phyloP scores from a whole-genome alignment of 1,139 yeast genomes.

The Pichia sp. region DNA sequence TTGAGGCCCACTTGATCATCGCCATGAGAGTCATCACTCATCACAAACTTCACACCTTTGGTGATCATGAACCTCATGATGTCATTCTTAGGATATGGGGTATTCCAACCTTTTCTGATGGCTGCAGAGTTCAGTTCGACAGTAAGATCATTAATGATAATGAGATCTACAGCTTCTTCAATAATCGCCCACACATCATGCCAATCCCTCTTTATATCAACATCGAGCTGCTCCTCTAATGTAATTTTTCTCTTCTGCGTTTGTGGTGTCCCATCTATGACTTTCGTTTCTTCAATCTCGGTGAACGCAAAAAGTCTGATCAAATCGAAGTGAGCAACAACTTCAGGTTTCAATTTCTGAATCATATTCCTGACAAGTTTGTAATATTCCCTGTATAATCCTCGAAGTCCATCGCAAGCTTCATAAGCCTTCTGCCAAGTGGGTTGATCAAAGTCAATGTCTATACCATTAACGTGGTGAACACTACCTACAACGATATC shows the following conservation, averaged over 20 bases:
- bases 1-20: slow-evolving; percentile 75
- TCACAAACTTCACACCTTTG: slow-evolving; percentile 61
- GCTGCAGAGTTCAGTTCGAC: slow-evolving; percentile 89
- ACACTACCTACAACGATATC: slow-evolving; percentile 84
- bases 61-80: slow-evolving; percentile 44
- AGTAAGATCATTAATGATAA: slow-evolving; percentile 55
- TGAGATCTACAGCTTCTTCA: slow-evolving; percentile 47
- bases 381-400: slow-evolving; percentile 57
- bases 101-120: slow-evolving; percentile 75
- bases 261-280: slow-evolving; percentile 23
- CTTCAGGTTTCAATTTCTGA: slow-evolving; percentile 47
- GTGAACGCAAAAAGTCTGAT: slow-evolving; percentile 51
- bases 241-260: slow-evolving; percentile 29
- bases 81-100: slow-evolving; percentile 78
- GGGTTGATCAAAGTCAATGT: slow-evolving; percentile 67
- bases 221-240: slow-evolving; percentile 22
- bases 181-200: slow-evolving; percentile 62
- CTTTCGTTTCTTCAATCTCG: slow-evolving; percentile 24
- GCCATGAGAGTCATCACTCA: slow-evolving; percentile 90
- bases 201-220: slow-evolving; percentile 47
- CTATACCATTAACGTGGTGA: slow-evolving; percentile 71
- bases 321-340: slow-evolving; percentile 87
- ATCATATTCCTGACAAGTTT: slow-evolving; percentile 60
- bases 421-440: slow-evolving; percentile 48
- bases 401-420: slow-evolving; percentile 28